phyloP scores from a whole-genome alignment of 768 basidiomycete genomes.

The Peribolospora baueri region DNA sequence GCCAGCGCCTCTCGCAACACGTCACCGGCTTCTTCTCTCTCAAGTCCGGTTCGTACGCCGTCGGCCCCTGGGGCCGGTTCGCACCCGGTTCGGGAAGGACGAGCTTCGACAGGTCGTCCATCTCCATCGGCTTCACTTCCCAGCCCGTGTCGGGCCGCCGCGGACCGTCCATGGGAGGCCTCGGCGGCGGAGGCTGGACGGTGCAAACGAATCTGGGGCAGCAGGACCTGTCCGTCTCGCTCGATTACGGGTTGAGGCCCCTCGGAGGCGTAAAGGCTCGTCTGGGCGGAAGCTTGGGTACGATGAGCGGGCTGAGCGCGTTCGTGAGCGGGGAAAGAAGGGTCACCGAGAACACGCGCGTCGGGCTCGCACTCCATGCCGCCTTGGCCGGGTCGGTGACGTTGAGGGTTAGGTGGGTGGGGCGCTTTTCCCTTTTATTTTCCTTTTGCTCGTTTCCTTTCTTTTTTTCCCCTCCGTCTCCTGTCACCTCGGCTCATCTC shows the following conservation, averaged over 20 bases:
- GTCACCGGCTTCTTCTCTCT: slow-evolving; percentile 20
- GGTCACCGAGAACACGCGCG: slow-evolving; percentile 17
- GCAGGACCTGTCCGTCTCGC: slow-evolving; percentile 12
- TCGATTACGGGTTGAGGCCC: slow-evolving; percentile 16
- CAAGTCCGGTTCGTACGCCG: slow-evolving; percentile 16
- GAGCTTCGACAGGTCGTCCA: slow-evolving; percentile 1
- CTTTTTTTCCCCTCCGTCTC: too few relatives aligned
- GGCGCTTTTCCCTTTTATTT: too few relatives aligned
- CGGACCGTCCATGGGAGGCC: background rate
- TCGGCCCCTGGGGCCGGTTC: slow-evolving; percentile 18
- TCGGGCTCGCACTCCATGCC: slow-evolving; percentile 14
- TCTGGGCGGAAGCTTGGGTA: slow-evolving; percentile 14
- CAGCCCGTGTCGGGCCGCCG: background rate
- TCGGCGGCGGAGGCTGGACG: slow-evolving; percentile 12
- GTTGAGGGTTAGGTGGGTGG: slow-evolving; percentile 9
- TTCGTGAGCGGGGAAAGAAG: slow-evolving; percentile 19
- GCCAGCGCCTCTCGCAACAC: slow-evolving; percentile 16
- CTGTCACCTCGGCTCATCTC: too few relatives aligned
- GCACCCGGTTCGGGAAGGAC: background rate
- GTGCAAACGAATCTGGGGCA: slow-evolving; percentile 15
- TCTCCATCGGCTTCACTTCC: slow-evolving; percentile 11
- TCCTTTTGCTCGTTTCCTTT: background rate
- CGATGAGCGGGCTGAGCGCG: slow-evolving; percentile 10
- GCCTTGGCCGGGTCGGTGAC: slow-evolving; percentile 4
- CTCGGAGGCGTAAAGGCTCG: slow-evolving; percentile 18